Evolutionary conservation across 345 rosid species (phyloP).

Genomic region (Noccaea bulbosa): DNA sequence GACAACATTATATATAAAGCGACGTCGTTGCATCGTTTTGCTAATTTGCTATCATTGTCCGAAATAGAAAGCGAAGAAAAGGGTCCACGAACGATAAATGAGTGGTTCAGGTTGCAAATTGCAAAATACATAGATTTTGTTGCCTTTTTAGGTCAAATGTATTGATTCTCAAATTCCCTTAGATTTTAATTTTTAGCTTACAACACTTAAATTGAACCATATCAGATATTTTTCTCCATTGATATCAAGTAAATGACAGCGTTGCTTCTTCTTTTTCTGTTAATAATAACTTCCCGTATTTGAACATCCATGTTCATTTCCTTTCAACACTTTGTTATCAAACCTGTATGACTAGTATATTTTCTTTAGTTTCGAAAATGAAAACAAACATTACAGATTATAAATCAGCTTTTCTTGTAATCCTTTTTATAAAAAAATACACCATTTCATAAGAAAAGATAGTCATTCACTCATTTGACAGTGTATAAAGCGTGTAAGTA

Average conservation of each 20-base stretch:
- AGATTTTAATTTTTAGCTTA: neutral
- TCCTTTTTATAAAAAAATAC: neutral
- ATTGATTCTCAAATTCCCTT: conserved; percentile 18
- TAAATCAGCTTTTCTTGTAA: neutral
- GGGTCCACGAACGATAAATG: conserved; percentile 40
- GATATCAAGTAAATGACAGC: neutral
- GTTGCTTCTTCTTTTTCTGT: neutral
- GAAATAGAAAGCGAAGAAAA: conserved; percentile 8
- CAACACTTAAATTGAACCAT: neutral
- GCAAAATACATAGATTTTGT: conserved; percentile 21
- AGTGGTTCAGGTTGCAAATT: conserved; percentile 43
- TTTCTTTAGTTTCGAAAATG: too few relatives aligned
- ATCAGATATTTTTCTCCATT: neutral
- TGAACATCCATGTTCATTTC: neutral
- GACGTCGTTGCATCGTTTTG: conserved; percentile 22
- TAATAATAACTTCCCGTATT: neutral
- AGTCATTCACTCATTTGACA: too few relatives aligned
- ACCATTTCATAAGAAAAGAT: conserved; percentile 4
- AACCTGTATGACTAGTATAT: neutral
- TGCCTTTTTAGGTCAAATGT: conserved; percentile 35
- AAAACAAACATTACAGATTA: neutral
- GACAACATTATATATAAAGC: conserved; percentile 17
- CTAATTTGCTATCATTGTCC: conserved; percentile 27
- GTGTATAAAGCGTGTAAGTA: conserved; percentile 18
- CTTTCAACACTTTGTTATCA: neutral